Percentiles rank a stretch among this genome's conserved stretches.
phyloP scores from a whole-genome alignment of 805 yeast genomes.

The Torulaspora microellipsoides region DNA sequence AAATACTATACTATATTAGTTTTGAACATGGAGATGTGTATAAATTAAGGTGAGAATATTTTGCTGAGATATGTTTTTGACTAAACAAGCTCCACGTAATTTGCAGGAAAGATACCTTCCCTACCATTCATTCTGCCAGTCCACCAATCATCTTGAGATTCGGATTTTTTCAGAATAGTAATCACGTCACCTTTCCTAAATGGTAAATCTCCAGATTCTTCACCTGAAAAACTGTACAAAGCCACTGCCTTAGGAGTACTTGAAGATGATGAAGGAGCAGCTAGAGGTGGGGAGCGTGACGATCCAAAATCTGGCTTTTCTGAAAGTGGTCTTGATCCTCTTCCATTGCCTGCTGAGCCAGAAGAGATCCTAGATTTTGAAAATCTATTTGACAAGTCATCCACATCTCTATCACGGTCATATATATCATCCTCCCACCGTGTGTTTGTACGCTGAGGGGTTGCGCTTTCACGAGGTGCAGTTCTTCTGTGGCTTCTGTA shows the following conservation, averaged over 20 bases:
- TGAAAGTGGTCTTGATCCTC: slow-evolving; percentile 40
- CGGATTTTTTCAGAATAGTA: slow-evolving; percentile 78
- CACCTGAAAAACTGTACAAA: slow-evolving; percentile 81
- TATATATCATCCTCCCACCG: slow-evolving; percentile 88
- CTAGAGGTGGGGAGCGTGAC: slow-evolving; percentile 10
- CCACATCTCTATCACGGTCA: slow-evolving; percentile 43
- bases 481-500: slow-evolving; percentile 31
- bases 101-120: slow-evolving; percentile 96
- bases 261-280: slow-evolving; percentile 20
- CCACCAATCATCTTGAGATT: slow-evolving; percentile 97
- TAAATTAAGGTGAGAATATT: too few species aligned
- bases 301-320: slow-evolving; percentile 39
- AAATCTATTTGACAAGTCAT: slow-evolving; percentile 39
- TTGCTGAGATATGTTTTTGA: too few species aligned
- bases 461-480: slow-evolving; percentile 9
- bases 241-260: slow-evolving; percentile 81
- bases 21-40: too few species aligned
- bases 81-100: slow-evolving; percentile 73
- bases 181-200: slow-evolving; percentile 94
- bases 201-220: slow-evolving; percentile 87
- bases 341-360: slow-evolving; percentile 37
- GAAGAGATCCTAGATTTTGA: slow-evolving; percentile 35
- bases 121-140: slow-evolving; percentile 80
- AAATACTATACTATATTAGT: too few species aligned
- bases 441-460: slow-evolving; percentile 30